Evolutionary conservation across 768 basidiomycete genomes (phyloP), one percentile per base, ranked within the genome.

Genomic region (Tylopilus rubrobrunneus): DNA sequence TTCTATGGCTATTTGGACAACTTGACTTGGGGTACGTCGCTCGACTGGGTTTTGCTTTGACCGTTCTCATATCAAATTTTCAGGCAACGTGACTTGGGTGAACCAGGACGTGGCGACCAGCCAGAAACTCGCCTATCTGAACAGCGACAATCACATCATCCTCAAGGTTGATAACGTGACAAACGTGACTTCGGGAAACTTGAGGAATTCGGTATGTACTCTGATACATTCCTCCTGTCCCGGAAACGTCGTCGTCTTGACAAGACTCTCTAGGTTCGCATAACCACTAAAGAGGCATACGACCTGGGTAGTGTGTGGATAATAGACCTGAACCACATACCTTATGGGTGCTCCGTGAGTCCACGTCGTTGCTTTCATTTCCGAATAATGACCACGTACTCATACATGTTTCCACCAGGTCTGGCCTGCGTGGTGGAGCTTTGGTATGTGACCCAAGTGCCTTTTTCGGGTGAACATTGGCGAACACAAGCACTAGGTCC

Each of bases 151-250:
- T 7, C 81, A 85, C 51, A 85, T 83, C 6, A 76, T 93, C 56
- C 73, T 93, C 46, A 83, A 78, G 61, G 89, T 92, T 7, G 89
- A 92, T 74, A 89, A 89, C 62, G 69, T 71, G 8, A 82, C 81
- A 11, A 75, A 76, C 43, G 78, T 89, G 1, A 68, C 74, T 15
- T 68, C 66, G 25, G 76, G 77, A 51, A 62, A 80, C 42, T 77
- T 81, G 56, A 73, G 89, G 40, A 80, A 84, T 58, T 78, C 87
- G 28, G 87, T 89, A 54, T 2, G 31, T 31, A 8, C 2, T 31
- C 31, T 50, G 39, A 19, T 19, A 3, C n/a, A 2, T n/a, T n/a
- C n/a, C n/a, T n/a, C n/a, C 12, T 39, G 39, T 9, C 17, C 39
- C 19, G 1, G 39, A 9, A 12, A 19, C 3, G 19, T n/a, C 21